These are phyloP conservation scores for Erodium moschatum DNA, from an alignment of 441 rosid species.

Conservation along the genomic window DNA sequence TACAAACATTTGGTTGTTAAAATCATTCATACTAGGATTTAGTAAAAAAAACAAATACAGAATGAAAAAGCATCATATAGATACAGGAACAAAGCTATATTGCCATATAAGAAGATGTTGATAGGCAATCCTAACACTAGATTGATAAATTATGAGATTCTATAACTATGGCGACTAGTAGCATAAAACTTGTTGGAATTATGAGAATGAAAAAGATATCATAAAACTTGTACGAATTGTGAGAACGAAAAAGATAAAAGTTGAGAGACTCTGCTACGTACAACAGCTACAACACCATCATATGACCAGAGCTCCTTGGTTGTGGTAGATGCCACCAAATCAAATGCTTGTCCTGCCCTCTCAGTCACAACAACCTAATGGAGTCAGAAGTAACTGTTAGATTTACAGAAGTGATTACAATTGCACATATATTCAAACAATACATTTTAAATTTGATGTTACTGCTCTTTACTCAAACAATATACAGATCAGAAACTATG, in stretches of 20 bases:
- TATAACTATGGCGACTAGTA: conserved; percentile 5
- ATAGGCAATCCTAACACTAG: neutral
- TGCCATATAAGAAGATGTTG: neutral
- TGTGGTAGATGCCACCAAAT: conserved; percentile 49
- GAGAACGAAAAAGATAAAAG: conserved; percentile 1
- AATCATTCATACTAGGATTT: neutral
- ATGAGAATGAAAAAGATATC: conserved; percentile 3
- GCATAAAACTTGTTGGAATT: conserved; percentile 9
- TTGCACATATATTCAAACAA: neutral
- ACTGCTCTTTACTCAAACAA: neutral
- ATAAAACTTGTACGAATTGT: conserved; percentile 9
- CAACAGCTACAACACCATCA: conserved; percentile 80
- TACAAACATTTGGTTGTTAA: neutral
- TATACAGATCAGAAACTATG: neutral
- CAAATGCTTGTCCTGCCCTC: conserved; percentile 85
- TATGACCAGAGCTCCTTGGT: conserved; percentile 54
- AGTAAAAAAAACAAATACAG: neutral
- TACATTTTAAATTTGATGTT: neutral
- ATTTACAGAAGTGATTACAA: neutral
- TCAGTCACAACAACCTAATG: conserved; percentile 68
- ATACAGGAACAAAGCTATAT: conserved; percentile 2
- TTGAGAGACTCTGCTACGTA: conserved; percentile 32
- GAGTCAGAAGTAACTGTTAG: conserved; percentile 15
- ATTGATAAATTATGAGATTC: conserved; percentile 11
- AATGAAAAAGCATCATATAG: neutral